Evolutionary conservation across 441 rosid genomes (phyloP), one percentile per base, ranked within the genome.

Genomic region (Eruca vesicaria): DNA sequence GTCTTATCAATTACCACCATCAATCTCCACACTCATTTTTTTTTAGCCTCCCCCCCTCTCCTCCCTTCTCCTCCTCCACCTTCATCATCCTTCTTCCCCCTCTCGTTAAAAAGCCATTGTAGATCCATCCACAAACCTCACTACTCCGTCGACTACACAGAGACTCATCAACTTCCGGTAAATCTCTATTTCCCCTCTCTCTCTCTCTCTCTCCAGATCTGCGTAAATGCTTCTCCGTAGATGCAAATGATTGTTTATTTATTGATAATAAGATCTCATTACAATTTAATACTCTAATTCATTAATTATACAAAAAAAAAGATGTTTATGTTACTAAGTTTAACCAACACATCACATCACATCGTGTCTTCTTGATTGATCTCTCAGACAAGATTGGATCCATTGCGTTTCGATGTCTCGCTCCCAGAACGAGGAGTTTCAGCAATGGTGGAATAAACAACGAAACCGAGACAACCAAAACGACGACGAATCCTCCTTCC

Each of bases 391-490:
- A 16, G 55, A 50, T 50, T 50, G 55, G 55, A 48, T 48, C 55
- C 55, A 48, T 48, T 9, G n/a, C 10, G 10, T 50, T 18, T 16
- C 55, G 21, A 91, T 92, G 97, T 87, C 92, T 80, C 89, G 89
- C 12, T 68, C 89, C 4, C 97, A 85, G 69, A 91, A 92, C 83
- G 75, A 82, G 56, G 98, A 91, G 86, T 94, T 94, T 83, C 97
- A 89, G 55, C 84, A 92, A 88, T 90, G 98, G 95, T 94, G 98
- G 98, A 94, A 89, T 87, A 85, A 90, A 71, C 97, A 92, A 21
- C 86, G 91, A 70, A 84, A 75, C 28, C 31, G 5, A 5, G 26
- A 20, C 57, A 14, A 33, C 71, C 41, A 66, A 35, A 36, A 15
- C 2, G 69, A 61, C 14, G 71, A 65, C 15, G 68, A 59, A 20